Evolutionary conservation across 768 basidiomycete species (phyloP), one percentile per base, ranked within the genome.

Genomic region (Leccinum boreale): DNA sequence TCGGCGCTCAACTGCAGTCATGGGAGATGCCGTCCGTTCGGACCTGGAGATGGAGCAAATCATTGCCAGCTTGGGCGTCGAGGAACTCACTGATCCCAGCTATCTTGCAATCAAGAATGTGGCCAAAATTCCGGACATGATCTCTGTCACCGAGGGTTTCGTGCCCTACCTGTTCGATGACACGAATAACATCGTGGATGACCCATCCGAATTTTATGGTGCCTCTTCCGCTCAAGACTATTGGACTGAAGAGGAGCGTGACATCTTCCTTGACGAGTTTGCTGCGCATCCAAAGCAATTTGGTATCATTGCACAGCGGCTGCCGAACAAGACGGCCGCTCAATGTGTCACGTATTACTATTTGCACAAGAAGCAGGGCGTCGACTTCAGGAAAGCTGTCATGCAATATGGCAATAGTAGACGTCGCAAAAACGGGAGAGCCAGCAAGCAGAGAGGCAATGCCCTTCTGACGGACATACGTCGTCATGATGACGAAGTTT

Each of bases 31-130:
- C 14, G 94, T 94, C 15, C 87, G 93, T 4, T 94, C 94, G 17
- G 95, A 98, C 73, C 81, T 96, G 56, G 96, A 98, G 77, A 94
- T 97, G 85, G 92, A 97, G 67, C 93, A 94, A 74, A 94, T 98
- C 68, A 90, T 98, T 57, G 92, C 92, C n/a, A 92, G 88, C 66
- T 77, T 97, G 42, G 94, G 92, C 24, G 90, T 88, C 63, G 93
- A 96, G 61, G 94, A 96, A 58, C 85, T 92, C 29, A 91, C 88
- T n/a, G 94, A 98, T 72, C 92, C 95, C 0, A 89, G 84, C 61
- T 84, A 90, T 60, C 85, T 97, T n/a, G 90, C 93, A 4, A 77
- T 85, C 55, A 81, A 84, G 60, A 97, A 97, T 61, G 81, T 92
- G 33, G 95, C 95, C 17, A 82, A 75, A 51, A 88, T 97, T 33